Percentiles rank a stretch among this genome's conserved stretches.
Conservation (phyloP, 768 basidiomycete genomes). For the Serpula lacrymans region DNA sequence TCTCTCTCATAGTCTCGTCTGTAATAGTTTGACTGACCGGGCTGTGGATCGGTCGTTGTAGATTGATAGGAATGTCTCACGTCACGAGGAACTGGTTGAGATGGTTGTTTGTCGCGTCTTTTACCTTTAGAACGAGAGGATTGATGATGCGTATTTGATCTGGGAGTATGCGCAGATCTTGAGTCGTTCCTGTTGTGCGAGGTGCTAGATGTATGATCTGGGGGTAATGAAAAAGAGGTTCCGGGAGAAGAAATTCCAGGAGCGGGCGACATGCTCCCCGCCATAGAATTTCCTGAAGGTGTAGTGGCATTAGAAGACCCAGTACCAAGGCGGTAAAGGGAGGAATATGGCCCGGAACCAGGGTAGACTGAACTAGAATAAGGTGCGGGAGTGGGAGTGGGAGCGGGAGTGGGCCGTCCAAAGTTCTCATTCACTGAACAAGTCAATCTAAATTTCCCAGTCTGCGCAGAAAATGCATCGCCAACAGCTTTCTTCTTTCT, state of each 20-base stretch:
- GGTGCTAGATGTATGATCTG: too few relatives aligned
- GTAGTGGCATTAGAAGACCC: slow-evolving; percentile 1
- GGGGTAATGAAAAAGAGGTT: neutral
- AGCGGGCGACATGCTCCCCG: slow-evolving; percentile 3
- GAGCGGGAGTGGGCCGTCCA: slow-evolving; percentile 14
- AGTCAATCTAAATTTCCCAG: slow-evolving; percentile 45
- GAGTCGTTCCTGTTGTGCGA: too few relatives aligned
- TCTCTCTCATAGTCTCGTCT: slow-evolving; percentile 15
- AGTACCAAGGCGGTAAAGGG: slow-evolving; percentile 32
- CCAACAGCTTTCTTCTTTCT: slow-evolving; percentile 25
- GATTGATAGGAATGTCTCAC: too few relatives aligned
- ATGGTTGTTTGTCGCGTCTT: too few relatives aligned
- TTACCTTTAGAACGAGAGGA: too few relatives aligned
- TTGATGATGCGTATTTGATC: too few relatives aligned
- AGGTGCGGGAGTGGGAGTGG: slow-evolving; percentile 28
- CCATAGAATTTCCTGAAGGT: slow-evolving; percentile 6
- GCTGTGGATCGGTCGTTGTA: too few relatives aligned
- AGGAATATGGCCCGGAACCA: slow-evolving; percentile 39
- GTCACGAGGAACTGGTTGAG: too few relatives aligned
- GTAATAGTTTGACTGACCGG: slow-evolving; percentile 14
- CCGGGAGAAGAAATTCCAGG: neutral
- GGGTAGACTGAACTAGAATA: slow-evolving; percentile 32
- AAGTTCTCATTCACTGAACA: neutral
- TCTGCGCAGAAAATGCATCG: slow-evolving; percentile 44
- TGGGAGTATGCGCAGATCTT: too few relatives aligned